Percentiles rank a stretch among this genome's conserved stretches.
These are phyloP conservation scores for Sporobolomyces phaffii DNA, from an alignment of 768 basidiomycete species.

Conservation along the genomic window DNA sequence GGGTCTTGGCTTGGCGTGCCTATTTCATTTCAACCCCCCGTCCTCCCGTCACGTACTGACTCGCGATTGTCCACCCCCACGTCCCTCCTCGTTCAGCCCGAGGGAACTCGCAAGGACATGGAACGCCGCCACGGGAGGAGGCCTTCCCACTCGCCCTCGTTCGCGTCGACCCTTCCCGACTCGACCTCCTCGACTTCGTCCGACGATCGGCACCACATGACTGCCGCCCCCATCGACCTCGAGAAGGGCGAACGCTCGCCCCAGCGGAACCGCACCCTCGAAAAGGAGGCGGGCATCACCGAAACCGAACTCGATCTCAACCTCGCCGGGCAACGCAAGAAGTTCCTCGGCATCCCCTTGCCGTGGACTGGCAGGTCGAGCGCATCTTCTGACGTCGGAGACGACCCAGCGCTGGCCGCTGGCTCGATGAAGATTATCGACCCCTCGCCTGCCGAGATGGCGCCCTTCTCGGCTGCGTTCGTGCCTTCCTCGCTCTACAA, in stretches of 20 bases:
- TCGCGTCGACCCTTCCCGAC: conserved; percentile 36
- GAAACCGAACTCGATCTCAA: conserved; percentile 15
- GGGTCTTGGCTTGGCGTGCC: no score
- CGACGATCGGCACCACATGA: not conserved
- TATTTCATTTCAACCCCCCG: not conserved
- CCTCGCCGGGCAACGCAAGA: conserved; percentile 11
- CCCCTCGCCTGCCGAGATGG: conserved; percentile 36
- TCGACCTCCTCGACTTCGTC: not conserved
- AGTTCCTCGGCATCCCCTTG: conserved; percentile 15
- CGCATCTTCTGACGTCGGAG: not conserved
- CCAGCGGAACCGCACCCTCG: not conserved
- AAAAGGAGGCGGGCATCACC: not conserved
- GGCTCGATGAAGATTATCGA: conserved; percentile 14
- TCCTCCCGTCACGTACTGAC: not conserved
- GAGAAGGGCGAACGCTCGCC: conserved; percentile 1
- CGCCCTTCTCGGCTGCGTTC: conserved; percentile 27
- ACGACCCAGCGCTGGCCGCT: not conserved
- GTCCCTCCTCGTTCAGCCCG: conserved; percentile 15
- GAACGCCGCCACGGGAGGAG: conserved; percentile 8
- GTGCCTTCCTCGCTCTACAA: conserved; percentile 38
- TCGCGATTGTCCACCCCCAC: not conserved
- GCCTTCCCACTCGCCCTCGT: conserved; percentile 28
- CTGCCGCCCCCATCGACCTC: not conserved
- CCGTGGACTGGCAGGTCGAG: not conserved
- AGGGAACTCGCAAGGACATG: conserved; percentile 17